Conservation (phyloP, 1,139 yeast species). For the Yamadazyma diospyri region DNA sequence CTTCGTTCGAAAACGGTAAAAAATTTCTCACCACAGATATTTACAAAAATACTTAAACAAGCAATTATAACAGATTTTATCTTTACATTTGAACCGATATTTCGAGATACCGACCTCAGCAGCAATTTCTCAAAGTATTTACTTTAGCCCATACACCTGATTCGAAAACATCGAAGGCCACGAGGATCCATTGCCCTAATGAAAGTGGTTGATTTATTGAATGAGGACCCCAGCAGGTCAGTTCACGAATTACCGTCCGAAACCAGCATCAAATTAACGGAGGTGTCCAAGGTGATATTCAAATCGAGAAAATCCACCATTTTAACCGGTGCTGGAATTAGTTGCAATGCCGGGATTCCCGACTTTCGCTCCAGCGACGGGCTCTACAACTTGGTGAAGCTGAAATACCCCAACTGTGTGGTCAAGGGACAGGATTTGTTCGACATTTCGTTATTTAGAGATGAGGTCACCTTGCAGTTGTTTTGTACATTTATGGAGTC, state of each 20-base stretch:
- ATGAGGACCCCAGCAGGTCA: constrained; percentile 10
- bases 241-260: constrained; percentile 24
- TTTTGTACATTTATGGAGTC: constrained; percentile 83
- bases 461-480: constrained; percentile 54
- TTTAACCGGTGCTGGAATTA: constrained; percentile 92
- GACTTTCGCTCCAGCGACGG: constrained; percentile 88
- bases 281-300: constrained; percentile 39
- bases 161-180: too few species aligned
- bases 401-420: constrained; percentile 56
- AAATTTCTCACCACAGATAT: constrained; percentile 2
- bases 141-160: too few species aligned
- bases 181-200: too few species aligned
- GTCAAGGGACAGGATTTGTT: constrained; percentile 86
- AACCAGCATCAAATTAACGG: constrained; percentile 32
- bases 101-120: too few species aligned
- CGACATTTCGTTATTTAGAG: constrained; percentile 77
- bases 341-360: constrained; percentile 96
- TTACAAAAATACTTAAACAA: constrained; percentile 5
- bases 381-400: constrained; percentile 69
- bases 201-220: constrained; percentile 32
- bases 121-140: too few species aligned
- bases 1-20: constrained; percentile 2
- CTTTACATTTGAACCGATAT: too few species aligned
- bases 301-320: constrained; percentile 52
- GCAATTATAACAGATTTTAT: too few species aligned